phyloP scores from a whole-genome alignment of 495 filamentous ascomycete species.

The Cryomyces minteri region DNA sequence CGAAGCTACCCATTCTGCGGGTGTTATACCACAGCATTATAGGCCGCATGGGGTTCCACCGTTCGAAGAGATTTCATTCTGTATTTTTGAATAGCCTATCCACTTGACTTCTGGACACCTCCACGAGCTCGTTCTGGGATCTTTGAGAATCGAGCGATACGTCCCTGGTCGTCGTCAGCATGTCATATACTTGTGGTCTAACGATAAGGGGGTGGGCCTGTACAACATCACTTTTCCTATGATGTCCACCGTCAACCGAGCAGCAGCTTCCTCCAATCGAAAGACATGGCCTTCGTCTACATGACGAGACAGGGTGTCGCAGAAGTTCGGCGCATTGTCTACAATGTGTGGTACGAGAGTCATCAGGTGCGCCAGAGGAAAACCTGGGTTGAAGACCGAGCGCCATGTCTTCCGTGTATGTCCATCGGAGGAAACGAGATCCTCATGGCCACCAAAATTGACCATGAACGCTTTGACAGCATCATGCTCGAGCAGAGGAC shows the following conservation, averaged over 20 bases:
- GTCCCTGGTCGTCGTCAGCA: constrained; percentile 4
- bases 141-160: constrained; percentile 16
- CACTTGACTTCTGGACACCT: constrained; percentile 16
- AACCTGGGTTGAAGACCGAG: constrained; percentile 27
- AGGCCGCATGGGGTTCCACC: constrained; percentile 9
- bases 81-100: constrained; percentile 8
- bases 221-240: constrained; percentile 25
- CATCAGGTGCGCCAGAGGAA: constrained; percentile 22
- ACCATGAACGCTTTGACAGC: constrained; percentile 15
- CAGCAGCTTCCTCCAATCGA: constrained; percentile 16
- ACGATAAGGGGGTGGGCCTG: neutral
- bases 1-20: constrained; percentile 17
- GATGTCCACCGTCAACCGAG: constrained; percentile 24
- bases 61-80: constrained; percentile 7
- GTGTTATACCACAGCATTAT: constrained; percentile 16
- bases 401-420: constrained; percentile 25
- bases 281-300: constrained; percentile 18
- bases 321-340: constrained; percentile 22
- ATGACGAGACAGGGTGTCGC: constrained; percentile 13
- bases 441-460: constrained; percentile 15
- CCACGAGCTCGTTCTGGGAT: constrained; percentile 16
- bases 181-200: neutral
- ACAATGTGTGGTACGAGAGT: constrained; percentile 23
- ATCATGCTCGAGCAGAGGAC: constrained; percentile 15
- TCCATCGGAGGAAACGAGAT: constrained; percentile 22